phyloP scores from a whole-genome alignment of 306 rosid genomes.

The Glycyrrhiza uralensis region DNA sequence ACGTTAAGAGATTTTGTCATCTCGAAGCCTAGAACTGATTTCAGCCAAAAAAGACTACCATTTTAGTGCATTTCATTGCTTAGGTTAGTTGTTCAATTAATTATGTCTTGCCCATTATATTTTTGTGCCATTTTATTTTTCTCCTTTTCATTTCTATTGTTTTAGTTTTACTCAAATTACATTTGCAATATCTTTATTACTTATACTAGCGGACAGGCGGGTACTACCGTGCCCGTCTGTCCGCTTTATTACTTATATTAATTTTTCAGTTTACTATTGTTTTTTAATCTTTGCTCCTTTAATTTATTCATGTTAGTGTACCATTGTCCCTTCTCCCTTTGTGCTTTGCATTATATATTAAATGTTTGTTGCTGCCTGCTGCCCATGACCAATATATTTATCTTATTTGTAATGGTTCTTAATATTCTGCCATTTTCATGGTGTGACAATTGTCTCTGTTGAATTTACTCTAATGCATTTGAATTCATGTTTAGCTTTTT shows the following conservation, averaged over 20 bases:
- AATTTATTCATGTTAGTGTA: too few species aligned
- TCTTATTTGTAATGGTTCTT: too few species aligned
- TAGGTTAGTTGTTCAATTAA: constrained; percentile 98
- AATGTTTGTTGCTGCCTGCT: background rate
- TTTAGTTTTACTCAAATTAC: too few species aligned
- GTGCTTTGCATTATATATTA: background rate
- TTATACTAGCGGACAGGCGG: too few species aligned
- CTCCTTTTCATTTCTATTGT: constrained; percentile 43
- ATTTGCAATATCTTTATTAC: too few species aligned
- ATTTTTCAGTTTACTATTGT: too few species aligned
- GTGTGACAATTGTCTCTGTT: background rate
- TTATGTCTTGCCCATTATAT: too few species aligned
- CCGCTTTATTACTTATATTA: too few species aligned
- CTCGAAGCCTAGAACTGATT: constrained; percentile 81
- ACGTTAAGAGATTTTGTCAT: constrained; percentile 87
- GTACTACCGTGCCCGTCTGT: too few species aligned
- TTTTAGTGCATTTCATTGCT: constrained; percentile 70
- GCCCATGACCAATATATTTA: too few species aligned
- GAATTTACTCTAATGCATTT: background rate
- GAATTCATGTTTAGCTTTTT: background rate
- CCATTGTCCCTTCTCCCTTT: background rate
- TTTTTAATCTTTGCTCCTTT: too few species aligned
- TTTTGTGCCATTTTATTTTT: constrained; percentile 54
- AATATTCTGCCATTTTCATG: background rate
- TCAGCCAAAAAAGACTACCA: constrained; percentile 85